Evolutionary conservation across 768 basidiomycete genomes (phyloP).

Genomic region (Mycena galopus): DNA sequence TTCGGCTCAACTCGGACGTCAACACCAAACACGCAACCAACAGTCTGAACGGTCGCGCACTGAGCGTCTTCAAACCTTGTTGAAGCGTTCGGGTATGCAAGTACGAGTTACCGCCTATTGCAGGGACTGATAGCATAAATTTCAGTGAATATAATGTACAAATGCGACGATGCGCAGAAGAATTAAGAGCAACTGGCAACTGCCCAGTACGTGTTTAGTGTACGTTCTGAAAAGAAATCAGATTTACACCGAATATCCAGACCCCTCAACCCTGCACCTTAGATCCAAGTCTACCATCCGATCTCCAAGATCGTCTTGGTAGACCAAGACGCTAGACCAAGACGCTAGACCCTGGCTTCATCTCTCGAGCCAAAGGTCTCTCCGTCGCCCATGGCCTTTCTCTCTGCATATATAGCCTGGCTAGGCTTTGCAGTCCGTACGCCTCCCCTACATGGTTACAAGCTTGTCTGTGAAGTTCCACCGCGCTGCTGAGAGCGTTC

Average conservation of each 20-base stretch:
- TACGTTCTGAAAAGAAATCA: background rate
- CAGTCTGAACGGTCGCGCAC: no score
- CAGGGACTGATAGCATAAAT: background rate
- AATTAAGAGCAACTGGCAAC: background rate
- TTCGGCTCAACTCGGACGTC: no score
- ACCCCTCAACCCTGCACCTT: slow-evolving; percentile 11
- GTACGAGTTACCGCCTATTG: background rate
- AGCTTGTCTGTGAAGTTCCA: slow-evolving; percentile 28
- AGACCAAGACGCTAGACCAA: background rate
- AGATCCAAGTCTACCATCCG: slow-evolving; percentile 6
- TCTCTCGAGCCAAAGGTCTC: slow-evolving; percentile 6
- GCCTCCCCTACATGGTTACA: slow-evolving; percentile 27
- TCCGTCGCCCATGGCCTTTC: background rate
- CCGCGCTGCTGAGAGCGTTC: slow-evolving; percentile 25
- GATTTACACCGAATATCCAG: background rate
- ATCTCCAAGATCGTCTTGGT: background rate
- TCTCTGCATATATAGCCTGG: slow-evolving; percentile 20
- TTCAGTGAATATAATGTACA: background rate
- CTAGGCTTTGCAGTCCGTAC: slow-evolving; percentile 24
- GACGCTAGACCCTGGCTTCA: slow-evolving; percentile 12
- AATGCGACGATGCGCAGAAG: slow-evolving; percentile 10
- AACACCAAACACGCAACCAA: no score
- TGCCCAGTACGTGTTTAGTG: no score
- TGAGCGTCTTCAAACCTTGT: no score
- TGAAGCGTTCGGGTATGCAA: background rate